Evolutionary conservation across 805 yeast genomes (phyloP), one percentile per base, ranked within the genome.

Genomic region (Babjeviella inositovora): DNA sequence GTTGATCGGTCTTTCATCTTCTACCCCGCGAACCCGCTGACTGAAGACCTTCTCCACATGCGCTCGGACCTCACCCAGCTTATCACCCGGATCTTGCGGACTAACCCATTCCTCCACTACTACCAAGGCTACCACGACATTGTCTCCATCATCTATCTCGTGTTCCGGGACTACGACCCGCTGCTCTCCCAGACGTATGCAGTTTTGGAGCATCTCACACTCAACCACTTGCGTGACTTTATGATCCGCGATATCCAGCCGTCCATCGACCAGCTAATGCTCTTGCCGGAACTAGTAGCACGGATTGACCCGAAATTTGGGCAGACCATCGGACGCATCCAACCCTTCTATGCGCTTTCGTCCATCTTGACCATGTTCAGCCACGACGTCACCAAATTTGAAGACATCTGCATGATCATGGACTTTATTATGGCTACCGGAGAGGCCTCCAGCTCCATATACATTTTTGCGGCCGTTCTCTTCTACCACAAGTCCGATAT

Each of bases 121-220:
- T 87, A 84, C 43, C 98, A 87, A 47, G 98, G 98, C 0, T 81
- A 63, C 43, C 97, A 87, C 45, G 97, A 90, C 37, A 54, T 90
- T 11, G 84, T 81, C 2, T 59, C 79, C 17, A 59, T 77, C 4
- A 52, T 79, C 5, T 47, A 77, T 4, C 39, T 74, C 10, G 64
- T 74, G 2, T 66, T 70, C 27, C 43, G 27, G 7, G 30, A 28
- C 11, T 17, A 23, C 15, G 19, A 10, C 18, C 25, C 4, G n/a
- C n/a, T n/a, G n/a, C n/a, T n/a, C n/a, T n/a, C n/a, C 5, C 37
- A 34, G 25, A 45, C 60, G 3, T 62, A 53, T 28, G 38, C 37
- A 11, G 36, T 70, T 5, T 47, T 85, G 23, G 73, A 70, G 26
- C 41, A 47, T 15, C 49, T 82, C 22, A 57, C 90, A 0, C 32